Evolutionary conservation across 805 yeast genomes (phyloP).

Genomic region (Candida quercuum): DNA sequence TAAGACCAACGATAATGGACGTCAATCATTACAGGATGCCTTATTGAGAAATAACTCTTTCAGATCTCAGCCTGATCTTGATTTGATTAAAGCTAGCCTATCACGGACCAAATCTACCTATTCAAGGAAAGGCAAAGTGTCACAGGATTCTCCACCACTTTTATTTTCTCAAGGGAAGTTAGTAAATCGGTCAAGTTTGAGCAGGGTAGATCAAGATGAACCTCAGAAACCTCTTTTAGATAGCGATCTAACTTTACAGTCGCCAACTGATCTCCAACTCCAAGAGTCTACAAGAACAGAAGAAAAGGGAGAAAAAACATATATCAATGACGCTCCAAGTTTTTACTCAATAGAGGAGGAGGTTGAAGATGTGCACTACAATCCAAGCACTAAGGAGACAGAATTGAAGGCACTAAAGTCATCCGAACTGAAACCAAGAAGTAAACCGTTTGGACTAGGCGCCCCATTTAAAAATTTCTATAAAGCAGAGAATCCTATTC

Average conservation of each 20-base stretch:
- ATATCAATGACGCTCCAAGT: too few relatives aligned
- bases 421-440: not conserved
- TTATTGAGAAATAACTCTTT: slow-evolving; percentile 4
- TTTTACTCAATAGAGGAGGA: not conserved
- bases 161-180: slow-evolving; percentile 7
- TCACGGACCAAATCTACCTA: slow-evolving; percentile 11
- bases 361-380: not conserved
- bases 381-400: slow-evolving; percentile 8
- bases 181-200: too few relatives aligned
- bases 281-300: too few relatives aligned
- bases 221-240: not conserved
- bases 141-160: slow-evolving; percentile 4
- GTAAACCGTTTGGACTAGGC: not conserved
- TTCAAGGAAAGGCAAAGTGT: slow-evolving; percentile 1
- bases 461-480: slow-evolving; percentile 11
- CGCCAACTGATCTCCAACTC: too few relatives aligned
- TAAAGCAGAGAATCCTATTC: slow-evolving; percentile 11
- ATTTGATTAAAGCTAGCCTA: slow-evolving; percentile 6
- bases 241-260: too few relatives aligned
- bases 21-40: slow-evolving; percentile 5
- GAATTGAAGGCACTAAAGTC: slow-evolving; percentile 9
- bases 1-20: not conserved
- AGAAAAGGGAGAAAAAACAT: too few relatives aligned
- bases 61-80: slow-evolving; percentile 7
- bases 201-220: not conserved